These are phyloP conservation scores for Conoideocrella luteorostrata DNA, from an alignment of 2,329 filamentous ascomycete species.

Conservation along the genomic window DNA sequence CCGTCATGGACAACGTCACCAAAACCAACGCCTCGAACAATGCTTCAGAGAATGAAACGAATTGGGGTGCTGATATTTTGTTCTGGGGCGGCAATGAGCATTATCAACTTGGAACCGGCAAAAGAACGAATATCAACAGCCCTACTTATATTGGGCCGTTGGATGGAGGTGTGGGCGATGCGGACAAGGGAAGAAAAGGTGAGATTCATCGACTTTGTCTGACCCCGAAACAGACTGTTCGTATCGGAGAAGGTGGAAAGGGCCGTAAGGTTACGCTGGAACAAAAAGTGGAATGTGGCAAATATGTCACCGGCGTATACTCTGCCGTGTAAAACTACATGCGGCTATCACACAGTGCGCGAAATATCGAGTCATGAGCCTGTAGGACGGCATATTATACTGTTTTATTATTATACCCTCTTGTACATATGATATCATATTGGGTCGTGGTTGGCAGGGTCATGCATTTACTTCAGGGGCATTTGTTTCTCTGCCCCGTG, in stretches of 20 bases:
- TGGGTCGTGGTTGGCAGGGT: too few species aligned
- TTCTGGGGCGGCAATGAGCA: slow-evolving; percentile 96
- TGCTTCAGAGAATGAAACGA: slow-evolving; percentile 61
- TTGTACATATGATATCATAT: too few species aligned
- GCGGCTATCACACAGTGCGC: too few species aligned
- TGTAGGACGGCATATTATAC: not conserved
- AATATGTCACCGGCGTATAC: slow-evolving; percentile 76
- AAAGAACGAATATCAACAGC: slow-evolving; percentile 68
- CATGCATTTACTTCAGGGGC: too few species aligned
- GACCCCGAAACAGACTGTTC: slow-evolving; percentile 67
- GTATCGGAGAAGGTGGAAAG: slow-evolving; percentile 49
- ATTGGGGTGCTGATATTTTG: slow-evolving; percentile 82
- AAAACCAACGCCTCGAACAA: slow-evolving; percentile 49
- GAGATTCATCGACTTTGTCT: slow-evolving; percentile 74
- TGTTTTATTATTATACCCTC: too few species aligned
- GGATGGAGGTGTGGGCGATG: slow-evolving; percentile 55
- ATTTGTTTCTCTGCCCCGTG: too few species aligned
- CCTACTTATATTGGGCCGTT: slow-evolving; percentile 76
- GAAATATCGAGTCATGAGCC: too few species aligned
- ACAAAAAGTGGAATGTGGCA: slow-evolving; percentile 83
- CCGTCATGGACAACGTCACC: slow-evolving; percentile 76
- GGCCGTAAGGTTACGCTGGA: slow-evolving; percentile 70
- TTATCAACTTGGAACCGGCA: slow-evolving; percentile 89
- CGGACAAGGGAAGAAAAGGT: slow-evolving; percentile 49
- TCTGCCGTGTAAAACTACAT: slow-evolving; percentile 52